These are phyloP conservation scores for Aureobasidium subglaciale DNA, from an alignment of 2,329 filamentous ascomycete species.

Conservation along the genomic window DNA sequence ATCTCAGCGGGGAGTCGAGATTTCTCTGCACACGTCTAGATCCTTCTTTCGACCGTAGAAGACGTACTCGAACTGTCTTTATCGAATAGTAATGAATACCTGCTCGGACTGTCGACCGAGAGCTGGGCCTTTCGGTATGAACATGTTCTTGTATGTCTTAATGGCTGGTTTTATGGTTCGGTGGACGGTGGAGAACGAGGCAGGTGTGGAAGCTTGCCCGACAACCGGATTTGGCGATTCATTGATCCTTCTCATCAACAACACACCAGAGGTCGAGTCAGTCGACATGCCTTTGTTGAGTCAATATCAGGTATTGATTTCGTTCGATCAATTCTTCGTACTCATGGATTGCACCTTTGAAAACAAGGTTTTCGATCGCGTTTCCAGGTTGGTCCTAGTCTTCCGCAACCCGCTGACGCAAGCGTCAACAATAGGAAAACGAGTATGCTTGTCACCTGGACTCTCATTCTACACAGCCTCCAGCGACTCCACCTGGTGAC, in stretches of 20 bases:
- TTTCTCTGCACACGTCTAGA: not conserved
- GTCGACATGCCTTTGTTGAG: not conserved
- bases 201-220: not conserved
- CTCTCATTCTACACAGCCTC: too few relatives aligned
- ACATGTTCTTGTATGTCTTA: not conserved
- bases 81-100: slow-evolving; percentile 1
- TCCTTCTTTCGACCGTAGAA: not conserved
- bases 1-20: not conserved
- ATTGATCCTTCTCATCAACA: not conserved
- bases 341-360: not conserved
- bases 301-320: not conserved
- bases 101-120: not conserved
- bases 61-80: not conserved
- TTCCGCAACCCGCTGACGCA: too few relatives aligned
- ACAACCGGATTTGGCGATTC: not conserved
- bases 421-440: not conserved
- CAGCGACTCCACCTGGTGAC: too few relatives aligned
- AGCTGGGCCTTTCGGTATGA: not conserved
- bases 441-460: too few relatives aligned
- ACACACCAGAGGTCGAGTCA: not conserved
- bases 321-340: not conserved
- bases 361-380: not conserved
- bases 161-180: not conserved
- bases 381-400: not conserved
- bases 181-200: not conserved